Evolutionary conservation across 2,329 filamentous ascomycete species (phyloP).

Genomic region (Cyphellophora attinorum): DNA sequence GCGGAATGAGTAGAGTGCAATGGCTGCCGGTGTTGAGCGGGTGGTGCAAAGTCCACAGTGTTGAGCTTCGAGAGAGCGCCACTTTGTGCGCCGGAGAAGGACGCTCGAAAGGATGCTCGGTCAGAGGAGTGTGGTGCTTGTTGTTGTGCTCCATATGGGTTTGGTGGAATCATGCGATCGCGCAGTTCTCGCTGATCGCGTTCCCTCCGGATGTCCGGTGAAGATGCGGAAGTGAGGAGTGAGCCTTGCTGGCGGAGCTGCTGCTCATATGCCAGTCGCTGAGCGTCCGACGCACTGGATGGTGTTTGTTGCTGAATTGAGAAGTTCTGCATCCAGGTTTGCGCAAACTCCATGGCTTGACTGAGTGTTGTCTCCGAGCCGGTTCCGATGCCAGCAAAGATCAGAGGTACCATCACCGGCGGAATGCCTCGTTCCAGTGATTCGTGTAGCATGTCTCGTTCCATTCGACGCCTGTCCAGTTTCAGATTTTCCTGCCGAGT

Average conservation of each 20-base stretch:
- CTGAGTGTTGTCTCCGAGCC: constrained; percentile 46
- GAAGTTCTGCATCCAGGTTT: constrained; percentile 50
- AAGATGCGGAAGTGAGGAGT: constrained; percentile 1
- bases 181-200: background rate
- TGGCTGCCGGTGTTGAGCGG: constrained; percentile 18
- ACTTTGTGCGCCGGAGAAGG: constrained; percentile 19
- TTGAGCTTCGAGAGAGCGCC: constrained; percentile 31
- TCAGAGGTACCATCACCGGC: constrained; percentile 62
- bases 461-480: constrained; percentile 62
- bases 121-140: constrained; percentile 29
- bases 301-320: constrained; percentile 28
- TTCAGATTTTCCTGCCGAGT: constrained; percentile 53
- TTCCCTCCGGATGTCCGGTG: constrained; percentile 21
- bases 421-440: constrained; percentile 62
- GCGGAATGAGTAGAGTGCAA: constrained; percentile 7
- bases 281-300: constrained; percentile 2
- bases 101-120: constrained; percentile 27
- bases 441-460: constrained; percentile 62
- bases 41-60: constrained; percentile 26
- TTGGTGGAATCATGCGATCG: constrained; percentile 25
- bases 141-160: constrained; percentile 22
- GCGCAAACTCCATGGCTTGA: constrained; percentile 56
- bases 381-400: constrained; percentile 63
- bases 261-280: constrained; percentile 8
- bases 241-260: constrained; percentile 6